phyloP scores from a whole-genome alignment of 2,329 filamentous ascomycete genomes.

The Penicillium fuscoglaucum region DNA sequence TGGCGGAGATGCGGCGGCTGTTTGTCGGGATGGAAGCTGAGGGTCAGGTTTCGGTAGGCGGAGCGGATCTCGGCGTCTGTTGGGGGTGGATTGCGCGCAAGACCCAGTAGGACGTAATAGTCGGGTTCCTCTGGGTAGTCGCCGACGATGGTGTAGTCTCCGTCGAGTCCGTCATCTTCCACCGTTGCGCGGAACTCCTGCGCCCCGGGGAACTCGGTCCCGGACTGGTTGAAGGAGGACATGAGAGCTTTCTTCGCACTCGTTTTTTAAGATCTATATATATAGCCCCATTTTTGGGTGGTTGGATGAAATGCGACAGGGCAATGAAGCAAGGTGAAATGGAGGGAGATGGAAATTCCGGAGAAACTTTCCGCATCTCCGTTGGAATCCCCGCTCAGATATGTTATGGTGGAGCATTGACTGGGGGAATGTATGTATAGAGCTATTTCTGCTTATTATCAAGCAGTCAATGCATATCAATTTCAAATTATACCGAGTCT shows the following conservation, averaged over 20 bases:
- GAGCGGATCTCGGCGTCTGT: conserved; percentile 45
- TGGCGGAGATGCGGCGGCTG: conserved; percentile 42
- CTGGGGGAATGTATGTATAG: neutral
- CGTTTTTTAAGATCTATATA: neutral
- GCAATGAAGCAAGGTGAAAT: conserved; percentile 4
- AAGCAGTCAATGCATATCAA: neutral
- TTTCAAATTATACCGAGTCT: neutral
- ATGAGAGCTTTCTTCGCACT: conserved; percentile 7
- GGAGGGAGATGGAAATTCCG: conserved; percentile 11
- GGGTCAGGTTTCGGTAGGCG: conserved; percentile 45
- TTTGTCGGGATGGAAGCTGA: conserved; percentile 50
- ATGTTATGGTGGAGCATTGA: neutral
- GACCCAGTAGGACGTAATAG: conserved; percentile 45
- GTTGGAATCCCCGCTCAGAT: conserved; percentile 15
- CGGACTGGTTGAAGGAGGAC: conserved; percentile 13
- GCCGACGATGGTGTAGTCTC: conserved; percentile 30
- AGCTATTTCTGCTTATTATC: neutral
- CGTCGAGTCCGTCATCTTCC: conserved; percentile 27
- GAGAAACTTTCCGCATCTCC: conserved; percentile 27
- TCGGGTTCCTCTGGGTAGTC: conserved; percentile 39
- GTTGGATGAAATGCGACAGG: conserved; percentile 1
- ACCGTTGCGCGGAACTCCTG: conserved; percentile 15
- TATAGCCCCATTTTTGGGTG: conserved; percentile 13
- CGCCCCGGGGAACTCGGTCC: conserved; percentile 17
- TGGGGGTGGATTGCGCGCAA: conserved; percentile 42